Evolutionary conservation across 306 rosid genomes (phyloP), one percentile per base, ranked within the genome.

Genomic region (Rosa persica): DNA sequence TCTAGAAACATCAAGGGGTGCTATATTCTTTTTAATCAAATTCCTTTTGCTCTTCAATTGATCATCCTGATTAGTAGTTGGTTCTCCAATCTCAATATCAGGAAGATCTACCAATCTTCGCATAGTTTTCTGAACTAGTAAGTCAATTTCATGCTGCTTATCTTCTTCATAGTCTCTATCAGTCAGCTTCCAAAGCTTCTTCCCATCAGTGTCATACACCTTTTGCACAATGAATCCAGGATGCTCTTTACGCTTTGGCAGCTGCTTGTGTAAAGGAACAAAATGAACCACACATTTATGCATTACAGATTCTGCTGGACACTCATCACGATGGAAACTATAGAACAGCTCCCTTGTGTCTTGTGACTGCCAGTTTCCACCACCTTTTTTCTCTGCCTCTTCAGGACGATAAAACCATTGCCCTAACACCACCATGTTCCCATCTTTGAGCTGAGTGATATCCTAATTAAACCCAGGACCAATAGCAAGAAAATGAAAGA

Each of bases 351-450:
- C 97, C 85, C 94, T 92, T 4, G 96, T 91, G 88, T 96, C 99
- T 67, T 81, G 75, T n/a, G 99, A 91, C 78, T 90, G 87, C 98
- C 98, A 96, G 83, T 81, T 88, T 76, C 97, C 96, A 48, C 99
- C 97, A 30, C 88, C 94, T 81, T 87, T 90, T 78, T 75, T 87
- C 76, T 87, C 96, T 72, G 99, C 99, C 86, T 96, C 99, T 87
- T 93, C 99, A 3, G 99, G 99, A 34, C 99, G 97, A 86, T 96
- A 96, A 83, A 96, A 96, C 99, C 99, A 93, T 73, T 95, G 99
- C 47, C 99, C 94, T 3, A 90, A 85, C 70, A 95, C 88, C 93
- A 85, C 88, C 81, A 95, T 79, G 79, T 80, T 86, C 54, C 96
- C 94, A 73, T 73, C 85, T 76, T 57, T 80, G 30, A 84, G 72